Conservation (phyloP, 495 filamentous ascomycete species). For the Penicillium fimorum region DNA sequence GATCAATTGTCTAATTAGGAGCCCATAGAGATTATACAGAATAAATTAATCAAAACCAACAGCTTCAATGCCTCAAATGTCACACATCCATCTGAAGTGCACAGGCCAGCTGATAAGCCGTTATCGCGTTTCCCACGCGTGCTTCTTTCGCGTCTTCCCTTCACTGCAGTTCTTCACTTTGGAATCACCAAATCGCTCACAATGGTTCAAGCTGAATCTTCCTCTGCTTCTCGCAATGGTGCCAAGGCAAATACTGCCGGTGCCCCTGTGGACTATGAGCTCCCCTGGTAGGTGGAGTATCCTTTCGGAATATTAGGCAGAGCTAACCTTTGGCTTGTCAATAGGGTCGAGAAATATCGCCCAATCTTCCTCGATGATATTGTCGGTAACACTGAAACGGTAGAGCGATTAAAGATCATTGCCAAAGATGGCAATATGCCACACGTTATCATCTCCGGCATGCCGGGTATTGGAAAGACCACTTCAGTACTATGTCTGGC, state of each 20-base stretch:
- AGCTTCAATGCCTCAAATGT: not conserved
- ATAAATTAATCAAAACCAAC: not conserved
- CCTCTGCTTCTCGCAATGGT: constrained; percentile 67
- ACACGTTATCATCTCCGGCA: constrained; percentile 97
- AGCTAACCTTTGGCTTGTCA: constrained; percentile 10
- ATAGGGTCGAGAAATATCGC: constrained; percentile 97
- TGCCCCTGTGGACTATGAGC: constrained; percentile 69
- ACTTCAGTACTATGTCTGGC: constrained; percentile 94
- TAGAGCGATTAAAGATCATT: constrained; percentile 97
- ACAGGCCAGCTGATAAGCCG: constrained; percentile 17
- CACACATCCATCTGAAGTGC: constrained; percentile 1
- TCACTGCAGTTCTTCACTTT: constrained; percentile 7
- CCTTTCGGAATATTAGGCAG: constrained; percentile 9
- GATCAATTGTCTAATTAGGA: not conserved
- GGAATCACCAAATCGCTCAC: constrained; percentile 7
- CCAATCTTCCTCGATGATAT: constrained; percentile 93
- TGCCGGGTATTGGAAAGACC: constrained; percentile 99
- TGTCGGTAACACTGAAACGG: constrained; percentile 95
- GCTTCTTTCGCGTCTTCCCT: constrained; percentile 32
- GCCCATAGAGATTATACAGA: not conserved
- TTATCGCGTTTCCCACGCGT: constrained; percentile 25
- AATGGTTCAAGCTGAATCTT: constrained; percentile 69
- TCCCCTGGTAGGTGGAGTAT: constrained; percentile 71
- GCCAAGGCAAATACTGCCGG: constrained; percentile 62
- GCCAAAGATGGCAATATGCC: constrained; percentile 99